Percentiles rank a stretch among this genome's conserved stretches.
Evolutionary conservation across 768 basidiomycete genomes (phyloP).

Genomic region (Amanita muscaria): DNA sequence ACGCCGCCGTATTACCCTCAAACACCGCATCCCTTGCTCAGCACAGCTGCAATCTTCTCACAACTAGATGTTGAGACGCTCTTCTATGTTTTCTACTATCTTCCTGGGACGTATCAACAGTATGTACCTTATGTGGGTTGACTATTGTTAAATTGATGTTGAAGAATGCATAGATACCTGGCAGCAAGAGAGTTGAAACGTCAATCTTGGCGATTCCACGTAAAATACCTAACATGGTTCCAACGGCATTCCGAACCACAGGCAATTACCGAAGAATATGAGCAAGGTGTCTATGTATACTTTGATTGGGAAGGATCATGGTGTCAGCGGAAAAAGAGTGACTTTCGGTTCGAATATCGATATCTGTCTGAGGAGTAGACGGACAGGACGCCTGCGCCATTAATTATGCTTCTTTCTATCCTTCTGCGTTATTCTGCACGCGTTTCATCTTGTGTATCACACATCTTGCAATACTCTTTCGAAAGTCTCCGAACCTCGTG

Average conservation of each 20-base stretch:
- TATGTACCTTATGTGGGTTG: slow-evolving; percentile 27
- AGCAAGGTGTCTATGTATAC: slow-evolving; percentile 98
- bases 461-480: neutral
- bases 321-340: slow-evolving; percentile 97
- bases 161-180: slow-evolving; percentile 52
- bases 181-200: slow-evolving; percentile 96
- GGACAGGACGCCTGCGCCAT: neutral
- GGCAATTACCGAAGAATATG: slow-evolving; percentile 98
- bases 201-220: slow-evolving; percentile 98
- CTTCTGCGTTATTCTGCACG: slow-evolving; percentile 9
- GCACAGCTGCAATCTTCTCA: slow-evolving; percentile 75
- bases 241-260: slow-evolving; percentile 97
- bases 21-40: slow-evolving; percentile 69
- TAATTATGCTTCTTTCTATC: slow-evolving; percentile 6
- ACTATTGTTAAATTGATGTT: neutral
- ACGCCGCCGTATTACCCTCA: slow-evolving; percentile 96
- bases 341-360: slow-evolving; percentile 95
- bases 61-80: slow-evolving; percentile 95
- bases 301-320: slow-evolving; percentile 99
- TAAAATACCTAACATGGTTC: slow-evolving; percentile 99
- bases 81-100: slow-evolving; percentile 98
- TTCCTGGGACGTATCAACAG: slow-evolving; percentile 97
- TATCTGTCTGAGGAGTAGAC: slow-evolving; percentile 84
- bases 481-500: slow-evolving; percentile 7
- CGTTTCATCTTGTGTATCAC: slow-evolving; percentile 3